Percentiles rank a stretch among this genome's conserved stretches.
phyloP scores from a whole-genome alignment of 208 protist species.

The Crithidia bombi region DNA sequence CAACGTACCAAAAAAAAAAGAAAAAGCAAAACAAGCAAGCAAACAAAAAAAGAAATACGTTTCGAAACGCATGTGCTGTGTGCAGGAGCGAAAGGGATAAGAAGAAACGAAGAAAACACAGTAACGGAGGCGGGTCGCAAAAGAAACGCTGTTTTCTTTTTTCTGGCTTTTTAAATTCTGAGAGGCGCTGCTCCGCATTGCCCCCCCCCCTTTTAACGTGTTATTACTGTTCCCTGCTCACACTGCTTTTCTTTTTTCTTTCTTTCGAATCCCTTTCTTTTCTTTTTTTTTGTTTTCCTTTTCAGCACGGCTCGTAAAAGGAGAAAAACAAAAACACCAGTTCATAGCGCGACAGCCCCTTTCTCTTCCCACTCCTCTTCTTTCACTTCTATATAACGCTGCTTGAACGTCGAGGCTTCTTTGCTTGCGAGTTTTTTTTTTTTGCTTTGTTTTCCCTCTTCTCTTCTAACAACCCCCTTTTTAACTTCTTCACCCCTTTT shows the following conservation, averaged over 20 bases:
- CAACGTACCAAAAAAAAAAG: too few species aligned
- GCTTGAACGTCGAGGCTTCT: neutral
- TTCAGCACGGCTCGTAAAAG: neutral
- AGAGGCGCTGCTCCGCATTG: too few species aligned
- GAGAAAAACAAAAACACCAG: too few species aligned
- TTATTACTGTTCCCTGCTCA: too few species aligned
- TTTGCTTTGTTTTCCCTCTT: neutral
- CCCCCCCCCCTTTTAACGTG: too few species aligned
- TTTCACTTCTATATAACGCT: neutral
- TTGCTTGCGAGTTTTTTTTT: slow-evolving; percentile 11
- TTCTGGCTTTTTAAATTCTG: neutral
- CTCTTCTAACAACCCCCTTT: neutral
- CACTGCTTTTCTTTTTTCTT: slow-evolving; percentile 8
- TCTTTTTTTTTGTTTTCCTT: neutral
- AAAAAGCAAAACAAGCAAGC: too few species aligned
- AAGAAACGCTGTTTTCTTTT: neutral
- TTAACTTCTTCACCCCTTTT: too few species aligned
- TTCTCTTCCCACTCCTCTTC: neutral
- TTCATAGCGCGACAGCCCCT: too few species aligned
- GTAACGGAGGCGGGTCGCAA: neutral
- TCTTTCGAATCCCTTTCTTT: neutral
- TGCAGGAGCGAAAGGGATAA: too few species aligned
- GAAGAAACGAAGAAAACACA: too few species aligned
- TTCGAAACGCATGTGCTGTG: too few species aligned
- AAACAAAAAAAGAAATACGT: too few species aligned